Evolutionary conservation across 805 yeast genomes (phyloP), one percentile per base, ranked within the genome.

Genomic region (Starmerella bacillaris): DNA sequence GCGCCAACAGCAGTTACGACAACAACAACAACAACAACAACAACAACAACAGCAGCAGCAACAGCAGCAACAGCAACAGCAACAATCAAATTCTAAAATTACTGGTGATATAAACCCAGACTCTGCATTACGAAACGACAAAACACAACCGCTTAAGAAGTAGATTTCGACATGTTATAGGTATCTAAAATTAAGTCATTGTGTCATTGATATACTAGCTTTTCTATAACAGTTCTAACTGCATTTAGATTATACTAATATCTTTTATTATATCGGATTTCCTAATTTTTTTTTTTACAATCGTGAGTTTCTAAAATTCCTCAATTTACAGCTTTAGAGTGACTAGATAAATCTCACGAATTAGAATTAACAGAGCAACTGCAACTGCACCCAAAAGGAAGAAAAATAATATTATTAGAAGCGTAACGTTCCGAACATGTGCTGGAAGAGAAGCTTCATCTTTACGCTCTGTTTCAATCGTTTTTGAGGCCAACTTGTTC

Each of bases 401-500:
- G 6, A 37, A 17, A 7, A 21, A 24, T 14, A 22, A 16, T 4
- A 29, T 17, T 18, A 39, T 24, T 16, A 26, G 26, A 3, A 6
- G 21, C 15, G 39, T 31, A 11, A 38, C 43, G 8, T 31, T 26
- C 33, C 26, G 27, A 24, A 39, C 40, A 15, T 40, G 20, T 9
- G 20, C 18, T 9, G 21, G 34, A 4, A 40, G 41, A 3, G 32
- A 14, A 2, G 3, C 35, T 33, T 45, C 49, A 24, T 28, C 27
- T 29, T 40, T 36, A 27, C 51, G 48, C 32, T 30, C 31, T 12
- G 42, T 38, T 6, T 35, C 46, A 29, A 7, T 27, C 3, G 51
- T 37, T 19, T 46, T 36, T 24, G 7, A 19, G 5, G 37, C 38
- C 4, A 45, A 35, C 3, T 18, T 35, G 24, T 56, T 56, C 21